Conservation (phyloP, 1,139 yeast species). For the Saccharomyces hybrid region DNA sequence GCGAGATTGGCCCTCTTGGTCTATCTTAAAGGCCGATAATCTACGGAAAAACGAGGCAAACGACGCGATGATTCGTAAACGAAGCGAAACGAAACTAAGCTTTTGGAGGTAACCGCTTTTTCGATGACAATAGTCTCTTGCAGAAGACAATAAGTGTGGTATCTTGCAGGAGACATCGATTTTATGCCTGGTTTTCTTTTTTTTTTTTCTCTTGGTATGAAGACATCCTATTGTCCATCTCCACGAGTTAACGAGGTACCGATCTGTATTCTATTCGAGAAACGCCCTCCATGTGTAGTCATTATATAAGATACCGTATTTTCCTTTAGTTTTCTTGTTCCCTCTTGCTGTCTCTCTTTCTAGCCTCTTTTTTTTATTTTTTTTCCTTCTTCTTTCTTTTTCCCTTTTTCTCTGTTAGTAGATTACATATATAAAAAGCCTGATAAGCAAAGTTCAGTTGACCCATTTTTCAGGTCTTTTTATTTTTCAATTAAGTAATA, state of each 20-base stretch:
- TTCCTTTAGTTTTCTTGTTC: neutral
- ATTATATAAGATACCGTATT: neutral
- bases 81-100: neutral
- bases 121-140: neutral
- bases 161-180: neutral
- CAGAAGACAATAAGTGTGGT: neutral
- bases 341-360: neutral
- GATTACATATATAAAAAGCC: neutral
- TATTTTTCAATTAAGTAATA: neutral
- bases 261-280: neutral
- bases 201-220: neutral
- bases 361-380: neutral
- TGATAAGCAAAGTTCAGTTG: neutral
- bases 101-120: neutral
- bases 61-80: neutral
- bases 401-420: neutral
- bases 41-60: neutral
- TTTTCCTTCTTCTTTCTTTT: neutral
- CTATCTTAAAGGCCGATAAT: neutral
- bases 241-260: neutral
- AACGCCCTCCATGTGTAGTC: neutral
- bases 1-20: neutral
- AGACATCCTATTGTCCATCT: neutral
- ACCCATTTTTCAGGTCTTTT: neutral
- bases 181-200: neutral